phyloP scores from a whole-genome alignment of 2,329 filamentous ascomycete genomes.

The Fusarium guadeloupense region DNA sequence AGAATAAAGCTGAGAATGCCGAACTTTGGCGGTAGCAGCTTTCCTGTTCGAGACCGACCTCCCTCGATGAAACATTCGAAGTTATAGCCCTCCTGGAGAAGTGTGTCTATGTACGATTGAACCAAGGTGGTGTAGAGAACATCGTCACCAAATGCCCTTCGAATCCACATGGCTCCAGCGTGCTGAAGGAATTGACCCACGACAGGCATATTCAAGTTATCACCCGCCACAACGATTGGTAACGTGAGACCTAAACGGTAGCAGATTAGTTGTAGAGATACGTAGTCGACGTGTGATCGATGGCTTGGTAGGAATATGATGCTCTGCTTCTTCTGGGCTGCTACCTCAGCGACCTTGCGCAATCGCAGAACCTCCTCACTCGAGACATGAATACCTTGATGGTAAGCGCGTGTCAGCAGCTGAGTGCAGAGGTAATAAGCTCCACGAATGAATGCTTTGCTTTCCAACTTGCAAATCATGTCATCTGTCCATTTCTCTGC shows the following conservation, averaged over 20 bases:
- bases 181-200: slow-evolving; percentile 92
- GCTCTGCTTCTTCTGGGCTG: slow-evolving; percentile 87
- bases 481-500: slow-evolving; percentile 87
- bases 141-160: slow-evolving; percentile 91
- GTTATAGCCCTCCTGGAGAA: slow-evolving; percentile 91
- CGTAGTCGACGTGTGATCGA: slow-evolving; percentile 94
- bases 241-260: slow-evolving; percentile 90
- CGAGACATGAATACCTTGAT: slow-evolving; percentile 96
- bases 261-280: slow-evolving; percentile 93
- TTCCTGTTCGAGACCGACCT: slow-evolving; percentile 90
- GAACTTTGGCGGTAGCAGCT: slow-evolving; percentile 92
- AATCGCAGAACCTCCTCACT: slow-evolving; percentile 91
- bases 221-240: slow-evolving; percentile 91
- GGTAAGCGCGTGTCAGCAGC: slow-evolving; percentile 89
- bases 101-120: slow-evolving; percentile 92
- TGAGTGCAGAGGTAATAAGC: slow-evolving; percentile 93
- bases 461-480: slow-evolving; percentile 99
- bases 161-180: slow-evolving; percentile 97
- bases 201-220: slow-evolving; percentile 94
- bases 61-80: slow-evolving; percentile 98
- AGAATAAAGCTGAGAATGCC: slow-evolving; percentile 92
- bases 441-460: slow-evolving; percentile 87
- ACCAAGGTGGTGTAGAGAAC: slow-evolving; percentile 91
- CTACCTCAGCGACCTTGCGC: slow-evolving; percentile 81
- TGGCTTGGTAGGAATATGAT: slow-evolving; percentile 97